Evolutionary conservation across 495 filamentous ascomycete species (phyloP), one percentile per base, ranked within the genome.

Genomic region (Talaromyces liani): DNA sequence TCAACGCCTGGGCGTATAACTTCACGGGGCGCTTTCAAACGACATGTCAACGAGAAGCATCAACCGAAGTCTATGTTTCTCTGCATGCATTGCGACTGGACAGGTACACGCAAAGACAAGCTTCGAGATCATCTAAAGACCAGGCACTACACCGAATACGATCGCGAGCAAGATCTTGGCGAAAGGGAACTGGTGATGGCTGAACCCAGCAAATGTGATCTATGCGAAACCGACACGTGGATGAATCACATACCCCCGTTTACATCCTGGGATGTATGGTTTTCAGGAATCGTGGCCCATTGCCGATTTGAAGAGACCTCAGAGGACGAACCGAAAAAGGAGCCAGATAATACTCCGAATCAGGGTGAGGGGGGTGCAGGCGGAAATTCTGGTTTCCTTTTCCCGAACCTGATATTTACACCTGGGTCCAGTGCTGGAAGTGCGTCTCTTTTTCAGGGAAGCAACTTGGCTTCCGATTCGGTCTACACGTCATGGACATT

Each of bases 31-130:
- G 27, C 56, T 18, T 58, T 58, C 56, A 58, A 36, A 36, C 29
- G 56, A 9, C 56, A 58, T 58, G 56, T 58, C 18, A 58, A 58
- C 31, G 56, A 58, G 12, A 58, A n/a, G 56, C 56, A 58, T 20
- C 56, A 58, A n/a, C 4, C 56, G 18, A 58, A 58, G 10, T 58
- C 56, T 16, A 33, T n/a, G n/a, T 58, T 58, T 36, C 31, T 58
- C 24, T 58, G 56, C 20, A 36, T 33, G 56, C 10, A n/a, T 10
- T 58, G 56, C 20, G n/a, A 31, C 2, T 58, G 27, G 27, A 31
- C 12, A 34, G 34, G n/a, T 9, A 31, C 56, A 33, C 56, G 56
- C 5, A 58, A 58, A 14, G 56, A 58, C 16, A 58, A 58, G 56
- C 56, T 58, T 6, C 56, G 31, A 9, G 14, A 58, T 36, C 56